These are phyloP conservation scores for Blastobotrys attinorum DNA, from an alignment of 805 yeast genomes.

Conservation along the genomic window DNA sequence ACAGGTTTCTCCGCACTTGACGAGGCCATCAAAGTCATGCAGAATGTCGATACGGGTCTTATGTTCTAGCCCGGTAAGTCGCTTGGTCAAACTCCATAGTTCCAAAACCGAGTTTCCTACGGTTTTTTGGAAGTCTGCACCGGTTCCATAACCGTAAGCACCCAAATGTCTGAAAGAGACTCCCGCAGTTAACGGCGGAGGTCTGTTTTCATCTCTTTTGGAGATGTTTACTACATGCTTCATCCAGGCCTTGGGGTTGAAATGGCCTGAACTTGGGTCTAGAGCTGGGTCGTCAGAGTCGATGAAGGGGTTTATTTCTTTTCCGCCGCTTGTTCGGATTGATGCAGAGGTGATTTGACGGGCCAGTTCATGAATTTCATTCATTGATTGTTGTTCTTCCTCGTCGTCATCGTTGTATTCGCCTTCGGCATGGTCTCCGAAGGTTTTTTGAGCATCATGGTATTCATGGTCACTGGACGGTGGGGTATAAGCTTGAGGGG, in stretches of 20 bases:
- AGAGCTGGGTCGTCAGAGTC: constrained; percentile 36
- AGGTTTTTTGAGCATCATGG: neutral
- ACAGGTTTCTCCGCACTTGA: constrained; percentile 58
- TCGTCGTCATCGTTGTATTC: neutral
- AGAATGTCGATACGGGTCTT: constrained; percentile 30
- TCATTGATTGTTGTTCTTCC: neutral
- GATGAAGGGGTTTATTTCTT: constrained; percentile 19
- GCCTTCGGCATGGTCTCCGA: neutral
- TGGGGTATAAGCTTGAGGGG: neutral
- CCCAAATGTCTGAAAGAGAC: constrained; percentile 50
- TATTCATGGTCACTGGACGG: neutral
- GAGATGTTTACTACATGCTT: constrained; percentile 45
- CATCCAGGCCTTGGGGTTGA: constrained; percentile 56
- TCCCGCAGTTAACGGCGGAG: constrained; percentile 52
- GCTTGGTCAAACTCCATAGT: constrained; percentile 11
- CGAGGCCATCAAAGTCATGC: constrained; percentile 46
- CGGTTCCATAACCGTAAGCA: constrained; percentile 56
- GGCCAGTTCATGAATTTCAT: constrained; percentile 4
- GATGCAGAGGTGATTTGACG: constrained; percentile 3
- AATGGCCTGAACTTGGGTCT: constrained; percentile 51
- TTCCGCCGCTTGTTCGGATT: constrained; percentile 1
- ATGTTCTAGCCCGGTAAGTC: constrained; percentile 35
- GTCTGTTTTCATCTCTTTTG: constrained; percentile 52
- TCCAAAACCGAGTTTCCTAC: constrained; percentile 36
- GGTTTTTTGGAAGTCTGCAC: constrained; percentile 61